phyloP scores from a whole-genome alignment of 257 asterid genomes.

The Solanum rostratum region DNA sequence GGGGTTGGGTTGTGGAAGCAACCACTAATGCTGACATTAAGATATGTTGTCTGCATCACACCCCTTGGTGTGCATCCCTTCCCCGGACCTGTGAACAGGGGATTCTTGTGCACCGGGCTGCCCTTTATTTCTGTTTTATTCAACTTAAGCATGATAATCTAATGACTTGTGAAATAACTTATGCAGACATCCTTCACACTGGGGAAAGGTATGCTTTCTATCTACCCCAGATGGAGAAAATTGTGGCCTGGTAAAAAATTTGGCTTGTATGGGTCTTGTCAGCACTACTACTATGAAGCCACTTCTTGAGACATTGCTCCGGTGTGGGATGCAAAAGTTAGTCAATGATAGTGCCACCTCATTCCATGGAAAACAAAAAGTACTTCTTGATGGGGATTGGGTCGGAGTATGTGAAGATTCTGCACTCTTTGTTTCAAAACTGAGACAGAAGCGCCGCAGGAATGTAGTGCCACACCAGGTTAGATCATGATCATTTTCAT shows the following conservation, averaged over 20 bases:
- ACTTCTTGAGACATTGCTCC: conserved; percentile 32
- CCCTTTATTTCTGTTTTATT: background rate
- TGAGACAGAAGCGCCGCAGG: conserved; percentile 65
- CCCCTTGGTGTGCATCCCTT: background rate
- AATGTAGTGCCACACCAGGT: conserved; percentile 69
- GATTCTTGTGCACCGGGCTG: background rate
- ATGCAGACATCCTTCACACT: conserved; percentile 89
- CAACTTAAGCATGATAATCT: background rate
- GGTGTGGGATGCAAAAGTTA: conserved; percentile 70
- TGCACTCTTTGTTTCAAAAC: conserved; percentile 44
- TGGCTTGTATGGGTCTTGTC: conserved; percentile 81
- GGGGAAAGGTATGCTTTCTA: conserved; percentile 93
- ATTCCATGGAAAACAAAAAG: conserved; percentile 39
- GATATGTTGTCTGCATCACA: background rate
- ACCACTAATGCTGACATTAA: background rate
- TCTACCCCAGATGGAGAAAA: conserved; percentile 98
- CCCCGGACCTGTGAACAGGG: background rate
- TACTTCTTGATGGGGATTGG: conserved; percentile 90
- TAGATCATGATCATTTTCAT: conserved; percentile 8
- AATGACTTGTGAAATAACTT: conserved; percentile 10
- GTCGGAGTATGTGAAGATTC: conserved; percentile 75
- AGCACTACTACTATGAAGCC: conserved; percentile 43
- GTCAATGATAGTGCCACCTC: conserved; percentile 35
- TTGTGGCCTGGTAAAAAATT: conserved; percentile 90
- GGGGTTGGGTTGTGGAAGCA: background rate